These are phyloP conservation scores for Pneumocystis carinii DNA, from an alignment of 1,139 yeast species.

Conservation along the genomic window DNA sequence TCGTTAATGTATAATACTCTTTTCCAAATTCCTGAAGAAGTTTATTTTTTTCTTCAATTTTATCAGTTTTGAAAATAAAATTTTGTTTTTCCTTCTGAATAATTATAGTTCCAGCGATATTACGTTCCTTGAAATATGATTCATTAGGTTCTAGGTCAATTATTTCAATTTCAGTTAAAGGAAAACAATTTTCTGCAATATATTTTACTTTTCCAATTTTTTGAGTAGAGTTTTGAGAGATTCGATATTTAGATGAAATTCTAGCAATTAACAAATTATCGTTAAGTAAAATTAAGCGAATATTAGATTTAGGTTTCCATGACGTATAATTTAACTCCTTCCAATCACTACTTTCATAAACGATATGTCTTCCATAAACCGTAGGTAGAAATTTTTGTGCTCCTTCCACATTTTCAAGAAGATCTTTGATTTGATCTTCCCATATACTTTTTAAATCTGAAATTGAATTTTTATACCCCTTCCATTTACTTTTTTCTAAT, in stretches of 20 bases:
- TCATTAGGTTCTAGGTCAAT: conserved; percentile 23
- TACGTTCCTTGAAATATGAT: conserved; percentile 3
- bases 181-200: conserved; percentile 71
- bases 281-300: conserved; percentile 61
- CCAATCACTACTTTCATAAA: conserved; percentile 76
- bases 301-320: conserved; percentile 64
- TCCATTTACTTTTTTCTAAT: not conserved
- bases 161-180: conserved; percentile 47
- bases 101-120: conserved; percentile 2
- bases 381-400: conserved; percentile 71
- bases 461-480: conserved; percentile 39
- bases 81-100: conserved; percentile 22
- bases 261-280: conserved; percentile 67
- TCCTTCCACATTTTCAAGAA: conserved; percentile 78
- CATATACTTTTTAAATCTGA: conserved; percentile 63
- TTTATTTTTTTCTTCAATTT: conserved; percentile 43
- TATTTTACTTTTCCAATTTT: conserved; percentile 22
- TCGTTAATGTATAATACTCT: not conserved
- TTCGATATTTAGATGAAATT: conserved; percentile 29
- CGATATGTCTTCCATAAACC: conserved; percentile 65
- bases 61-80: conserved; percentile 52
- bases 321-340: conserved; percentile 76
- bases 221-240: conserved; percentile 4
- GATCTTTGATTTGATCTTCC: conserved; percentile 56
- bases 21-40: conserved; percentile 18